phyloP scores from a whole-genome alignment of 208 protist genomes.

The Leishmania martiniquensis region DNA sequence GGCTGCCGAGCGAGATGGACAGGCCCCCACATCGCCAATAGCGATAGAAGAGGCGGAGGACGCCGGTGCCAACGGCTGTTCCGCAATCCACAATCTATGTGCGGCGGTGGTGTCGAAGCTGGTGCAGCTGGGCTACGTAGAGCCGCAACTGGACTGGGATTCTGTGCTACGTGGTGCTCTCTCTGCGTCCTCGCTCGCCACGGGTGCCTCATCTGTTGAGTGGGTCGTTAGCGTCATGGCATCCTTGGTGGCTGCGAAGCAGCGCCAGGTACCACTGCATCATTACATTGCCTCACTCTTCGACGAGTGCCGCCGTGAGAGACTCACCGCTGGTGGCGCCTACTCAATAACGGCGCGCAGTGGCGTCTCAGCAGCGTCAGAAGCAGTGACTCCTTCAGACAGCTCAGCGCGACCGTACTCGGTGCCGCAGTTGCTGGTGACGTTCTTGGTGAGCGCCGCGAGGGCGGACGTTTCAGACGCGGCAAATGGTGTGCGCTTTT shows the following conservation, averaged over 20 bases:
- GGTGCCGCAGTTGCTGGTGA: constrained; percentile 21
- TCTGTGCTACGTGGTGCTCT: constrained; percentile 5
- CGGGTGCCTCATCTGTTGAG: constrained; percentile 17
- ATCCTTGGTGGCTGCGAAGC: constrained; percentile 45
- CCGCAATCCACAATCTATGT: background rate
- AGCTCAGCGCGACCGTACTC: background rate
- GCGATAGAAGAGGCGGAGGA: background rate
- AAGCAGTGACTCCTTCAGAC: background rate
- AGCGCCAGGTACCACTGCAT: constrained; percentile 39
- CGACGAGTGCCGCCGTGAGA: background rate
- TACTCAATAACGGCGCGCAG: background rate
- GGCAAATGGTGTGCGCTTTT: constrained; percentile 26
- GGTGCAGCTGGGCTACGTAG: constrained; percentile 19
- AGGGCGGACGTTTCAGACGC: constrained; percentile 42
- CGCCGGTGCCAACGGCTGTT: background rate
- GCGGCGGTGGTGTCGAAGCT: constrained; percentile 25
- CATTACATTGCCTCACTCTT: constrained; percentile 34
- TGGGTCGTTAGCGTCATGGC: constrained; percentile 67
- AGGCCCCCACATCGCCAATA: background rate
- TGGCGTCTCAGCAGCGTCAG: background rate
- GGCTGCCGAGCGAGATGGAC: background rate
- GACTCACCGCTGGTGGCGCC: background rate
- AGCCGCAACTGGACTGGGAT: constrained; percentile 46
- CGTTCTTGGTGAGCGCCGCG: constrained; percentile 8
- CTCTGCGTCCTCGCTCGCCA: background rate